Conservation (phyloP, 306 rosid species). For the Malus fusca region DNA sequence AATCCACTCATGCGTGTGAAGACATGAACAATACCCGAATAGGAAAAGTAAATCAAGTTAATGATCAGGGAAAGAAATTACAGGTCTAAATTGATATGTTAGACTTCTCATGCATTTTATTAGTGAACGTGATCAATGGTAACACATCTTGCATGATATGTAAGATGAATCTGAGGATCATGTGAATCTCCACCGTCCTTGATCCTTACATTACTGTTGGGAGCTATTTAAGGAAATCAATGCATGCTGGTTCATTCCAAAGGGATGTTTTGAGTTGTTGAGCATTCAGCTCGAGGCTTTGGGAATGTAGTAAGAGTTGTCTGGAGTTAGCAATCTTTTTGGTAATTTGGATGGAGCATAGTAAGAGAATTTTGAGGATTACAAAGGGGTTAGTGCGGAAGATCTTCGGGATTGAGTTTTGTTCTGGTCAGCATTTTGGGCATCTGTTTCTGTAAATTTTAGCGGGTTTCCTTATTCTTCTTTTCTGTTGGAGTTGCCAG, state of each 20-base stretch:
- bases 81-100: not conserved
- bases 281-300: not conserved
- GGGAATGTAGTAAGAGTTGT: not conserved
- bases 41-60: not conserved
- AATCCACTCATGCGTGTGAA: not conserved
- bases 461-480: not conserved
- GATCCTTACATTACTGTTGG: not conserved
- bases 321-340: too few species aligned
- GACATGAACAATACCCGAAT: not conserved
- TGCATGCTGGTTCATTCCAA: not conserved
- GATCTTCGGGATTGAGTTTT: not conserved
- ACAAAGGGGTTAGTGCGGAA: not conserved
- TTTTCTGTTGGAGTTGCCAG: not conserved
- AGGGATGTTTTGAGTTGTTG: not conserved
- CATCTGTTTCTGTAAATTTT: not conserved
- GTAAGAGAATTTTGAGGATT: too few species aligned
- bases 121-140: not conserved
- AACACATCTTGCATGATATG: not conserved
- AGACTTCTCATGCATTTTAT: not conserved
- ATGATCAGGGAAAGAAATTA: not conserved
- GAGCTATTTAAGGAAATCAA: not conserved
- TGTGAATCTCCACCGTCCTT: not conserved
- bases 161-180: not conserved
- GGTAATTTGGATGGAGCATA: too few species aligned
- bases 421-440: not conserved